A percentile compares a stretch with the other conserved stretches of the same genome.
Evolutionary conservation across 2,329 filamentous ascomycete genomes (phyloP).

Genomic region (Colletotrichum chlorophyti): DNA sequence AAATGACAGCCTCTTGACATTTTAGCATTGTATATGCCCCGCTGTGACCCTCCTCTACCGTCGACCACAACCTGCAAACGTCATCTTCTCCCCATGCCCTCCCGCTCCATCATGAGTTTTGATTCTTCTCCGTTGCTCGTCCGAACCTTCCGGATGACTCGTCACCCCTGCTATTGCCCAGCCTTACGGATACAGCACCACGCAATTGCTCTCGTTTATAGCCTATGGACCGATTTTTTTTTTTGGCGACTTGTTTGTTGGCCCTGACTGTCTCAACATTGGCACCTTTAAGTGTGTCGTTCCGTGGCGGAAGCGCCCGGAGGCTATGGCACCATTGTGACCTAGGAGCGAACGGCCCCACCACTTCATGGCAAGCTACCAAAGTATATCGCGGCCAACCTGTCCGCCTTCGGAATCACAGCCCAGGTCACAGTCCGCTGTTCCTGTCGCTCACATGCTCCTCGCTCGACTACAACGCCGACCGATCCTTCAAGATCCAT

Average conservation of each 20-base stretch:
- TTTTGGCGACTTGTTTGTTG: too few relatives aligned
- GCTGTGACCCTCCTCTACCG: background rate
- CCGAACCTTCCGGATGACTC: conserved; percentile 16
- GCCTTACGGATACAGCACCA: background rate
- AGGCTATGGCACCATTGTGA: background rate
- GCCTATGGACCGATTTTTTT: background rate
- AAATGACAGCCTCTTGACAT: background rate
- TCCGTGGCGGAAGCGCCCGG: background rate
- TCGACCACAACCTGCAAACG: background rate
- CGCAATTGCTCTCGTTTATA: too few relatives aligned
- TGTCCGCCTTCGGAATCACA: background rate
- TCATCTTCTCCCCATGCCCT: conserved; percentile 14
- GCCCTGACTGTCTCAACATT: too few relatives aligned
- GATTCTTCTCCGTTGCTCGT: too few relatives aligned
- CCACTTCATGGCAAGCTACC: background rate
- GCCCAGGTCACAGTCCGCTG: background rate
- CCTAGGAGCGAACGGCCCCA: background rate
- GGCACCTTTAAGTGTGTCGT: background rate
- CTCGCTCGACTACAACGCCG: conserved; percentile 43
- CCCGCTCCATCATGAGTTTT: background rate
- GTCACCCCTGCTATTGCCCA: background rate
- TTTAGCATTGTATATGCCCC: background rate
- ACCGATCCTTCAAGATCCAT: conserved; percentile 52
- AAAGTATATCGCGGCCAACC: background rate
- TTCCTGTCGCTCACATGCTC: background rate